Percentiles rank a stretch among this genome's conserved stretches.
Conservation (phyloP, 306 rosid genomes). For the Inga oerstediana region DNA sequence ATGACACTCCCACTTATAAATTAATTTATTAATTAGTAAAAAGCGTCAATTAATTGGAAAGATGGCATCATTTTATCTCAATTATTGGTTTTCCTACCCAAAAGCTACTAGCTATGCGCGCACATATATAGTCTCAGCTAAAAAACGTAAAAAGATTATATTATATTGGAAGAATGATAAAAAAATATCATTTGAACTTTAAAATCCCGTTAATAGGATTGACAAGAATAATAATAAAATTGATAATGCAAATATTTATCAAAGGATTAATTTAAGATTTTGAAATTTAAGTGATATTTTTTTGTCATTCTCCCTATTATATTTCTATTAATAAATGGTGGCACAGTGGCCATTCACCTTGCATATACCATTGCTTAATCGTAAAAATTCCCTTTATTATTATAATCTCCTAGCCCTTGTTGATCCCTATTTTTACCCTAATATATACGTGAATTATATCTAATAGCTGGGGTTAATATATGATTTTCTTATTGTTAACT, state of each 20-base stretch:
- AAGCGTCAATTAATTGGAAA: conserved; percentile 20
- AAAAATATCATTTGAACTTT: not conserved
- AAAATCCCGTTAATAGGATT: too few species aligned
- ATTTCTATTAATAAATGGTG: not conserved
- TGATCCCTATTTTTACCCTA: not conserved
- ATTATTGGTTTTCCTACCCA: conserved; percentile 27
- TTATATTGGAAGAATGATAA: not conserved
- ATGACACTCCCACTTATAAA: conserved; percentile 12
- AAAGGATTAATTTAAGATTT: too few species aligned
- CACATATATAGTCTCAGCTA: not conserved
- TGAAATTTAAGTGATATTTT: too few species aligned
- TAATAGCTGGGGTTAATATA: not conserved
- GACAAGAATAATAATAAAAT: too few species aligned
- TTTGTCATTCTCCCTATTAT: too few species aligned
- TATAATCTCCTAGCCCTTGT: conserved; percentile 5
- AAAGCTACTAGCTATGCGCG: not conserved
- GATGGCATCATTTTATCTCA: conserved; percentile 34
- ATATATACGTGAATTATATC: not conserved
- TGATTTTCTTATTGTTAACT: not conserved
- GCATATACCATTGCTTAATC: not conserved
- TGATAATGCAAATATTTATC: too few species aligned
- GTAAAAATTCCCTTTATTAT: not conserved
- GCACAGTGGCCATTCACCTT: not conserved
- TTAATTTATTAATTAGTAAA: conserved; percentile 10
- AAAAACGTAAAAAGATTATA: not conserved